Conservation (phyloP, 2,329 filamentous ascomycete species). For the Botryosphaeria dothidea region DNA sequence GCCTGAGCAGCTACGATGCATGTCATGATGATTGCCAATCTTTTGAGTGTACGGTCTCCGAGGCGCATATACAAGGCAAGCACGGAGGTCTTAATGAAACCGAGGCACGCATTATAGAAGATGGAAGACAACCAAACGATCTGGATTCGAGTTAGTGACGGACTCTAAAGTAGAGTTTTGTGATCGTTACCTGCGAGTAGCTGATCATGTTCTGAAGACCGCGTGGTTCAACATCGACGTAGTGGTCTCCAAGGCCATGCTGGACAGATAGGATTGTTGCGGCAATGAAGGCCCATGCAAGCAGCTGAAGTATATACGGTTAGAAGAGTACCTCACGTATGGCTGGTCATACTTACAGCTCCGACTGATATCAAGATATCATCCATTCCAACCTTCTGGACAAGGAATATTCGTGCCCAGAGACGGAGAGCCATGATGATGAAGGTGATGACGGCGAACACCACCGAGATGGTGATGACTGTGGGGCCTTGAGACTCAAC, state of each 20-base stretch:
- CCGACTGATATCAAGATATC: slow-evolving; percentile 30
- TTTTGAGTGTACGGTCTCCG: slow-evolving; percentile 40
- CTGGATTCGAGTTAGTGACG: background rate
- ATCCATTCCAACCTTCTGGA: slow-evolving; percentile 34
- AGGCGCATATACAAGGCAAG: slow-evolving; percentile 48
- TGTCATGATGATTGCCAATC: slow-evolving; percentile 43
- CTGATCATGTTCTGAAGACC: slow-evolving; percentile 25
- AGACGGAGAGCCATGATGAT: slow-evolving; percentile 41
- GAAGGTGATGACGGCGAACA: slow-evolving; percentile 41
- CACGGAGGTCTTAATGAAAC: slow-evolving; percentile 50
- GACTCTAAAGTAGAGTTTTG: background rate
- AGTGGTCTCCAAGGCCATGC: slow-evolving; percentile 24
- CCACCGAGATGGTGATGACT: slow-evolving; percentile 37
- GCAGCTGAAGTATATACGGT: slow-evolving; percentile 23
- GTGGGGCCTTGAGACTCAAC: slow-evolving; percentile 14
- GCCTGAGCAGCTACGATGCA: slow-evolving; percentile 38
- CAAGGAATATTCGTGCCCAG: slow-evolving; percentile 42
- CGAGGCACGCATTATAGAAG: slow-evolving; percentile 48
- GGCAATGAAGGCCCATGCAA: slow-evolving; percentile 39
- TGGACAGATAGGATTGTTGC: slow-evolving; percentile 35
- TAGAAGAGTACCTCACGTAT: background rate
- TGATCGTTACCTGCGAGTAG: slow-evolving; percentile 26
- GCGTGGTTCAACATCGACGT: slow-evolving; percentile 27
- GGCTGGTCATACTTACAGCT: slow-evolving; percentile 23
- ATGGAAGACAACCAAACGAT: slow-evolving; percentile 49